These are phyloP conservation scores for Penicillium paneum DNA, from an alignment of 2,329 filamentous ascomycete genomes.

Conservation along the genomic window DNA sequence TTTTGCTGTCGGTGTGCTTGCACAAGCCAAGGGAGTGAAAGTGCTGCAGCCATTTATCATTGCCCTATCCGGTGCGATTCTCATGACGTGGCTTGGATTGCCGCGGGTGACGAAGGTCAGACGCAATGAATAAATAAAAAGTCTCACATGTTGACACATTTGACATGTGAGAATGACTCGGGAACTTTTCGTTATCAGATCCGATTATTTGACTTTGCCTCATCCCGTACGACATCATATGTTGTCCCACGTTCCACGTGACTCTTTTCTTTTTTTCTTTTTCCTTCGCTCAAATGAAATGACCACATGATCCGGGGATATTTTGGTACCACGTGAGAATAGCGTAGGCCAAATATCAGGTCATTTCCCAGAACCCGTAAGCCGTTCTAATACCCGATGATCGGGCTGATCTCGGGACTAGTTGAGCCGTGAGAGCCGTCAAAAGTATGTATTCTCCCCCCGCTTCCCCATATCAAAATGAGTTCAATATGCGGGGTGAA, in stretches of 20 bases:
- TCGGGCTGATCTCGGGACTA: slow-evolving; percentile 17
- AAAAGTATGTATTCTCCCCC: not conserved
- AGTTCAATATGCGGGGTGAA: not conserved
- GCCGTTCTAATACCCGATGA: slow-evolving; percentile 1
- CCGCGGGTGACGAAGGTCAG: slow-evolving; percentile 25
- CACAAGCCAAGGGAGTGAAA: slow-evolving; percentile 56
- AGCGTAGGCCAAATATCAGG: not conserved
- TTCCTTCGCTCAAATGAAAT: not conserved
- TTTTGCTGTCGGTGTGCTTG: slow-evolving; percentile 47
- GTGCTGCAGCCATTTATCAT: slow-evolving; percentile 60
- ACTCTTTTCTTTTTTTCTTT: not conserved
- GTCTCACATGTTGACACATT: slow-evolving; percentile 17
- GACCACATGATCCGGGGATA: not conserved
- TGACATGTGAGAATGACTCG: slow-evolving; percentile 20
- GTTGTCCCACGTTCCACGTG: not conserved
- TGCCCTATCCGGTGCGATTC: slow-evolving; percentile 51
- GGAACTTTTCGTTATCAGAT: slow-evolving; percentile 23
- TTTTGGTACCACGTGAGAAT: not conserved
- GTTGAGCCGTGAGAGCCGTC: slow-evolving; percentile 1
- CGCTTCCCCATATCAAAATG: not conserved
- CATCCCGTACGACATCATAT: not conserved
- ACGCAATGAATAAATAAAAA: slow-evolving; percentile 10
- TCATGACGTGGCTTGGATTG: slow-evolving; percentile 49
- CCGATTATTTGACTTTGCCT: slow-evolving; percentile 9
- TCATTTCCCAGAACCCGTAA: not conserved